Evolutionary conservation across 2,329 filamentous ascomycete species (phyloP), one percentile per base, ranked within the genome.

Genomic region (Hypoxylon sp.): DNA sequence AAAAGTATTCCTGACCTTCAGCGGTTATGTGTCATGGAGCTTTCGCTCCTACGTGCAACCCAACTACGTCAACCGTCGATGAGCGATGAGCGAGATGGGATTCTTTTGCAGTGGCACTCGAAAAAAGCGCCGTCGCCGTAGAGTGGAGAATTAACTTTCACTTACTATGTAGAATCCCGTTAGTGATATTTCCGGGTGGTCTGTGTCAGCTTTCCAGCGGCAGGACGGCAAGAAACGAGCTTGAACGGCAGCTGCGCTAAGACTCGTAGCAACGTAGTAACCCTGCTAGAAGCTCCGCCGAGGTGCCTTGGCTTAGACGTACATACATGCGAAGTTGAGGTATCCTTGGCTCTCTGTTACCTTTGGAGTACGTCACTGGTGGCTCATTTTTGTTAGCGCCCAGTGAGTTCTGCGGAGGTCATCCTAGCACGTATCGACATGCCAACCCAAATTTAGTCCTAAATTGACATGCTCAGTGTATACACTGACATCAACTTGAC

Each of bases 401-500:
- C 46, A 37, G 37, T 10, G 33, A 58, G 65, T 71, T 44, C 51
- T 63, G 20, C 27, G 20, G 49, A 44, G 57, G 61, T 66, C 46
- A 53, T 63, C 54, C 53, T 40, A 68, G 68, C 35, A 61, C 55
- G 22, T 60, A 62, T 62, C 11, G 40, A 63, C 48, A 48, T 63
- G 49, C 64, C 53, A 50, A 59, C 64, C 59, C 30, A 62, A 61
- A 62, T 62, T 58, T 64, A 64, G 61, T 53, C 31, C 65, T 42
- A 42, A 61, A 61, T 68, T 57, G 44, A 60, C 37, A 58, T 58
- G 66, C 35, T 37, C 14, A 11, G 11, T n/a, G 35, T n/a, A 35
- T 30, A 56, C 31, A 67, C 48, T 72, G 68, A 71, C 70, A 72
- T 72, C 70, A 69, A 69, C 63, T 70, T 66, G 65, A 72, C 64